phyloP scores from a whole-genome alignment of 1,139 yeast species.

The Lodderomyces margitis region DNA sequence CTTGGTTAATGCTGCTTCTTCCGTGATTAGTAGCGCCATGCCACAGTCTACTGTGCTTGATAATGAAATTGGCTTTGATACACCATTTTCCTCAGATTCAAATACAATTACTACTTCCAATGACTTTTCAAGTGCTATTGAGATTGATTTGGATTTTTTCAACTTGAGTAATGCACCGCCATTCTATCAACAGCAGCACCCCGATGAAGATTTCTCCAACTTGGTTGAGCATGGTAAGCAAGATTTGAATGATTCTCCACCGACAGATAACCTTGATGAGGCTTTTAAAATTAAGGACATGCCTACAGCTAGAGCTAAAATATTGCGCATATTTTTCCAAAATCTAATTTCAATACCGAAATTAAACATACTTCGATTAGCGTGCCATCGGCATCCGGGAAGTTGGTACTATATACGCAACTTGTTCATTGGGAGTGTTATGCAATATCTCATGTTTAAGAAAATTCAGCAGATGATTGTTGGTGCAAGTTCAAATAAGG shows the following conservation, averaged over 20 bases:
- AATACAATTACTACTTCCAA: constrained; percentile 2
- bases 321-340: constrained; percentile 26
- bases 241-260: constrained; percentile 14
- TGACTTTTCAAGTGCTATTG: constrained; percentile 15
- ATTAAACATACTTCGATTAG: constrained; percentile 35
- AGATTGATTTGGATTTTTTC: constrained; percentile 20
- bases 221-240: constrained; percentile 20
- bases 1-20: constrained; percentile 24
- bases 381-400: constrained; percentile 43
- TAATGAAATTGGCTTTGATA: constrained; percentile 4
- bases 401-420: constrained; percentile 43
- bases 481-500: constrained; percentile 5
- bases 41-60: neutral
- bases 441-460: constrained; percentile 38
- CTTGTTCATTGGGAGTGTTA: constrained; percentile 38
- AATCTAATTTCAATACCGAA: constrained; percentile 32
- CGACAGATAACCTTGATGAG: constrained; percentile 18
- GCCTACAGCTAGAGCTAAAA: constrained; percentile 21
- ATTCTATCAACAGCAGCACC: constrained; percentile 26
- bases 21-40: constrained; percentile 13
- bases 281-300: constrained; percentile 18
- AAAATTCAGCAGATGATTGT: constrained; percentile 27
- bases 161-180: constrained; percentile 31
- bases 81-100: constrained; percentile 8
- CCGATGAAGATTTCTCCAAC: constrained; percentile 35